Evolutionary conservation across 1,139 yeast species (phyloP), one percentile per base, ranked within the genome.

Genomic region (Suzukiozyma palmioleophila): DNA sequence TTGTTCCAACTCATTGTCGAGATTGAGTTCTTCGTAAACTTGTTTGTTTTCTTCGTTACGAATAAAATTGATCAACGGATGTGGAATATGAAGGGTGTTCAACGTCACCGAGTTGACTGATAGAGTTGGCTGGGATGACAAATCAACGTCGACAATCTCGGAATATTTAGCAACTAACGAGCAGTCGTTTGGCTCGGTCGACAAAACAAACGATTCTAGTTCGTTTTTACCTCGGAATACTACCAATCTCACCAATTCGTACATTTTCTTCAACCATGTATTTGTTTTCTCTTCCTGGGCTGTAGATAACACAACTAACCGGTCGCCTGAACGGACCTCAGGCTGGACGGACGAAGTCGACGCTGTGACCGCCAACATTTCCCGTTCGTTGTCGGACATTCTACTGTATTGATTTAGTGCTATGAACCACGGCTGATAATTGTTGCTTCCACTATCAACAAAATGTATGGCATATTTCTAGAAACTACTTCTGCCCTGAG

Each of bases 111-210:
- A 50, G 35, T 66, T 62, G 6, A 71, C 59, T 6, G 71, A 60
- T 32, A 59, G 35, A 8, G 48, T 37, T 26, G 58, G 39, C 21
- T 45, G 56, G 16, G 27, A 34, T 1, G 47, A 27, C 35, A 70
- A 51, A 42, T 67, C 69, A 28, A 77, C 56, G 6, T 60, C 57
- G 24, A 64, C 62, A 8, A 73, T 60, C 37, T 54, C 45, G 13
- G 71, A 56, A 53, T 66, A 77, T 50, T 77, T 77, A 28, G 79
- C 70, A 22, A 75, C 64, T 26, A 77, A 59, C 2, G 81, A 69
- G 47, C 81, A 74, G 53, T 78, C 83, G 51, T 71, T 77, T 6
- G 81, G 77, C 49, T 77, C 80, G 11, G 64, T 41, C 2, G 50
- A 46, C 28, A 68, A 39, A 2, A 78, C 66, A 41, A 54, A 59